A percentile compares a stretch with the other conserved stretches of the same genome.
Evolutionary conservation across 768 basidiomycete species (phyloP).

Genomic region (Leccinum uliginosum): DNA sequence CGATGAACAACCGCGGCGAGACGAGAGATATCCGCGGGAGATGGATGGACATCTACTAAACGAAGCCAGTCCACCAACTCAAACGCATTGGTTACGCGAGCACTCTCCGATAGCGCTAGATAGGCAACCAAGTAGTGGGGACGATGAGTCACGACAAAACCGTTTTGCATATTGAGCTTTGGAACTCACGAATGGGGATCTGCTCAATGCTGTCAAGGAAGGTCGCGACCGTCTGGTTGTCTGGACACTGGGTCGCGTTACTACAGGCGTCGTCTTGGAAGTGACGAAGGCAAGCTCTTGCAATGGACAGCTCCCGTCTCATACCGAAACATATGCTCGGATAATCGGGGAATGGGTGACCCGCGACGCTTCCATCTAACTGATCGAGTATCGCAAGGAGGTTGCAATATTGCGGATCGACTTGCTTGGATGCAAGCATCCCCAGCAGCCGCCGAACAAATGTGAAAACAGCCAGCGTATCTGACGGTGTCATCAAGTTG

Average conservation of each 20-base stretch:
- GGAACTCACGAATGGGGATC: conserved; percentile 43
- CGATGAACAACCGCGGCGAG: conserved; percentile 37
- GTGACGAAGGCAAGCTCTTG: conserved; percentile 34
- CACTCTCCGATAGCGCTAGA: conserved; percentile 37
- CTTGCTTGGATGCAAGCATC: conserved; percentile 52
- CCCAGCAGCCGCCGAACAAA: conserved; percentile 65
- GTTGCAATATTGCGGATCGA: conserved; percentile 33
- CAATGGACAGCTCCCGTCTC: conserved; percentile 41
- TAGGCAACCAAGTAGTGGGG: background rate
- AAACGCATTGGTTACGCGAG: conserved; percentile 39
- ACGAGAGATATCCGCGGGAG: conserved; percentile 36
- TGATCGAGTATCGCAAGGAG: conserved; percentile 33
- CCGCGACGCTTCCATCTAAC: conserved; percentile 34
- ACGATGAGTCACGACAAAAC: background rate
- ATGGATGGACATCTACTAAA: conserved; percentile 36
- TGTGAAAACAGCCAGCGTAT: conserved; percentile 55
- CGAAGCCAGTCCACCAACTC: conserved; percentile 66
- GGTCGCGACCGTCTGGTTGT: conserved; percentile 27
- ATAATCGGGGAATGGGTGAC: conserved; percentile 31
- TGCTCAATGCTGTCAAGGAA: conserved; percentile 45
- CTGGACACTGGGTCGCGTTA: background rate
- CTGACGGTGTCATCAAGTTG: conserved; percentile 51
- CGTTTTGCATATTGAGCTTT: background rate
- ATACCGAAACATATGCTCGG: conserved; percentile 38
- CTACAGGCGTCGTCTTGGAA: conserved; percentile 14